Conservation (phyloP, 2,329 filamentous ascomycete species). For the Colletotrichum karsti region DNA sequence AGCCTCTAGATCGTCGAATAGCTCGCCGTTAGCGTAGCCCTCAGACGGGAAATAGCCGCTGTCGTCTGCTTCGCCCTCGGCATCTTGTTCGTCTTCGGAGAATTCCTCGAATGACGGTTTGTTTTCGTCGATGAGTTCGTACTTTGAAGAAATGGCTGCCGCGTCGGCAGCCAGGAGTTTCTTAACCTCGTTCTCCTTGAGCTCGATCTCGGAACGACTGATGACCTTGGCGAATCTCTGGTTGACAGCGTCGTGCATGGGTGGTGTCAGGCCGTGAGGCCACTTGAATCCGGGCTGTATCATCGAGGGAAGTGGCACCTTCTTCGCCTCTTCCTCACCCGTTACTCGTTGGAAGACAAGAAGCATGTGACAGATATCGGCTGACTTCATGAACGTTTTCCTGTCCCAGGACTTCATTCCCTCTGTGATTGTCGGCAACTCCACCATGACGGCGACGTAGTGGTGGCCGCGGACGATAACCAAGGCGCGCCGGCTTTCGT, state of each 20-base stretch:
- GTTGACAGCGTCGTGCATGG: slow-evolving; percentile 86
- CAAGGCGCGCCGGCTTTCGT: slow-evolving; percentile 77
- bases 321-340: slow-evolving; percentile 71
- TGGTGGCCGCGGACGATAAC: slow-evolving; percentile 74
- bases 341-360: slow-evolving; percentile 76
- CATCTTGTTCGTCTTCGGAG: slow-evolving; percentile 65
- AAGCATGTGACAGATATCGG: slow-evolving; percentile 90
- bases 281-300: slow-evolving; percentile 77
- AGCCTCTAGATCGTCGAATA: slow-evolving; percentile 58
- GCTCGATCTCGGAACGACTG: slow-evolving; percentile 83
- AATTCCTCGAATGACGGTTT: slow-evolving; percentile 55
- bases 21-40: slow-evolving; percentile 38
- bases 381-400: slow-evolving; percentile 87
- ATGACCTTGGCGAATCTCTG: slow-evolving; percentile 85
- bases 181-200: slow-evolving; percentile 83
- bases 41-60: slow-evolving; percentile 47
- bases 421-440: slow-evolving; percentile 87
- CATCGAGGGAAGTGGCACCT: slow-evolving; percentile 75
- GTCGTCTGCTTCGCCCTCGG: slow-evolving; percentile 56
- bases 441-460: slow-evolving; percentile 83
- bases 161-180: slow-evolving; percentile 76
- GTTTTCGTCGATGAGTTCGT: slow-evolving; percentile 70
- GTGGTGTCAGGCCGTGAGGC: slow-evolving; percentile 87
- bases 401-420: slow-evolving; percentile 95
- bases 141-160: slow-evolving; percentile 65